phyloP scores from a whole-genome alignment of 2,329 filamentous ascomycete genomes.

The Hypoxylon sp. region DNA sequence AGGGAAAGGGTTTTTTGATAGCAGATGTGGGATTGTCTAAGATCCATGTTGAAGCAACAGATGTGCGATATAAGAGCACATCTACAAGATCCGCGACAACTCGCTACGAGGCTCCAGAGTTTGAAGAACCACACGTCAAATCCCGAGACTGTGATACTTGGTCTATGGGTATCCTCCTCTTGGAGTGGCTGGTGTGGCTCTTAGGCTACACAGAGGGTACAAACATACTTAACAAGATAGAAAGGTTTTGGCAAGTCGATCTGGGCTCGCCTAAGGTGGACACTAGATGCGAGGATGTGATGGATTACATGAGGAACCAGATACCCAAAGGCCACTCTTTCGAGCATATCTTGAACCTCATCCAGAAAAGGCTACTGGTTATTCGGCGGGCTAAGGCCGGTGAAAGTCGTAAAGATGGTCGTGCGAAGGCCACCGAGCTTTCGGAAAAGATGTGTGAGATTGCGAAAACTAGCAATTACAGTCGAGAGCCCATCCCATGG shows the following conservation, averaged over 20 bases:
- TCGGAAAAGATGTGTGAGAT: conserved; percentile 1
- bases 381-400: conserved; percentile 2
- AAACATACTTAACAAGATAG: not conserved
- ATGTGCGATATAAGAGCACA: not conserved
- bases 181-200: conserved; percentile 29
- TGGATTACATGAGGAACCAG: conserved; percentile 1
- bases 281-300: not conserved
- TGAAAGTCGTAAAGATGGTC: not conserved
- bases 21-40: conserved; percentile 33
- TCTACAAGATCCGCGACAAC: conserved; percentile 3
- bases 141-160: conserved; percentile 32
- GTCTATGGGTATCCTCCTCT: conserved; percentile 27
- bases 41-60: conserved; percentile 13
- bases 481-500: not conserved
- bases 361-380: conserved; percentile 12
- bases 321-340: not conserved
- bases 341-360: conserved; percentile 6
- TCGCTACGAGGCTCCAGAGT: conserved; percentile 29
- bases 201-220: not conserved
- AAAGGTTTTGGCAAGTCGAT: conserved; percentile 9
- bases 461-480: not conserved
- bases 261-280: too few species aligned
- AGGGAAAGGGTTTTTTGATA: conserved; percentile 14
- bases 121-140: not conserved
- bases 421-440: conserved; percentile 18